Conservation (phyloP, 2,329 filamentous ascomycete genomes). For the Diplodia mutila region DNA sequence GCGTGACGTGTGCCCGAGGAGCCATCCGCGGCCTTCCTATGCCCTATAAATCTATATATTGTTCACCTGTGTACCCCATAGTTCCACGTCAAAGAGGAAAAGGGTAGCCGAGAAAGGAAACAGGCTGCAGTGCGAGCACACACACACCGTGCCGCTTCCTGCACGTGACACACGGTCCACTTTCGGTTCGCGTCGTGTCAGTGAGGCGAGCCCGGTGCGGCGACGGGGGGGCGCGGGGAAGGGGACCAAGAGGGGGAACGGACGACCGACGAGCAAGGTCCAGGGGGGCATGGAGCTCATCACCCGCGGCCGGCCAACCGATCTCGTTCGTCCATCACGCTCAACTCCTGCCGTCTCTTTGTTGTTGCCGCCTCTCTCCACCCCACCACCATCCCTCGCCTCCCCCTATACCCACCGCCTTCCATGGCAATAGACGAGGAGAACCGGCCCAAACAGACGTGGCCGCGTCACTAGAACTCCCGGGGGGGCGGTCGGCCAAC, state of each 20-base stretch:
- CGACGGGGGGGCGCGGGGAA: not conserved
- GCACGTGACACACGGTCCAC: slow-evolving; percentile 19
- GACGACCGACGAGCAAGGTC: not conserved
- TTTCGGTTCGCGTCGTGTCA: slow-evolving; percentile 6
- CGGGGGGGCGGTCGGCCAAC: not conserved
- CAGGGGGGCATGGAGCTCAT: slow-evolving; percentile 1
- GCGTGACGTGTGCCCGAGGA: not conserved
- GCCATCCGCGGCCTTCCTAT: too few species aligned
- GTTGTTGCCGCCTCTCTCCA: not conserved
- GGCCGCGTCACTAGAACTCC: slow-evolving; percentile 10
- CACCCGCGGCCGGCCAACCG: not conserved
- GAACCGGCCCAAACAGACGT: not conserved
- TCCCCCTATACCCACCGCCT: not conserved
- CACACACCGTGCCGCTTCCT: not conserved
- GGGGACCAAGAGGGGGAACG: not conserved
- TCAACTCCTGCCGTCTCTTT: too few species aligned
- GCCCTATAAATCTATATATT: too few species aligned
- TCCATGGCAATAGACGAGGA: not conserved
- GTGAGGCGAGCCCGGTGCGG: not conserved
- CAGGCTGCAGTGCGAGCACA: not conserved
- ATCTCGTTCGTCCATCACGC: not conserved
- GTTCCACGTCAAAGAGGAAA: not conserved
- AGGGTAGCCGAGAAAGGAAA: not conserved
- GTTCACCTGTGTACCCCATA: too few species aligned
- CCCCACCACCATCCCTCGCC: too few species aligned